phyloP scores from a whole-genome alignment of 2,329 filamentous ascomycete species.

The Phaeosphaeria sp. region DNA sequence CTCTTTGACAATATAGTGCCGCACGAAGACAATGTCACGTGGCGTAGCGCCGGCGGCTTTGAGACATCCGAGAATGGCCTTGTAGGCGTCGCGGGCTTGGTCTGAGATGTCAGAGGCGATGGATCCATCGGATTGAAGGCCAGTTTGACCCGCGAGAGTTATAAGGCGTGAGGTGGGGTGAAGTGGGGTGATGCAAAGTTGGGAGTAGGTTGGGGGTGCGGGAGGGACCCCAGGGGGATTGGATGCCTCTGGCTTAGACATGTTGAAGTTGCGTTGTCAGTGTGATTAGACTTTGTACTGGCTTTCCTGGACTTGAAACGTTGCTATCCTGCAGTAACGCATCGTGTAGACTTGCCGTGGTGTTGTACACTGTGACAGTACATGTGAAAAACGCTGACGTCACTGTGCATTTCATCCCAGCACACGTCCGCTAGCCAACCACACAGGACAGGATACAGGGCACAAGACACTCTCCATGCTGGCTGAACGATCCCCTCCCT shows the following conservation, averaged over 20 bases:
- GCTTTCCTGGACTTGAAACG: too few species aligned
- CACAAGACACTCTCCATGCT: neutral
- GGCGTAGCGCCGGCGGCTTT: constrained; percentile 41
- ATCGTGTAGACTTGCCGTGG: neutral
- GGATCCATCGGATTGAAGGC: constrained; percentile 17
- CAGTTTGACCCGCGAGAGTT: constrained; percentile 43
- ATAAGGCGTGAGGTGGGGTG: constrained; percentile 36
- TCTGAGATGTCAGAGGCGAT: constrained; percentile 24
- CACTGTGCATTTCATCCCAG: neutral
- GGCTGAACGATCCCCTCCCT: neutral
- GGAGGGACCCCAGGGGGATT: constrained; percentile 34
- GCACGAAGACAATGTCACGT: constrained; percentile 42
- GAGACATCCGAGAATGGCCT: constrained; percentile 32
- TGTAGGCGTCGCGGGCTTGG: constrained; percentile 40
- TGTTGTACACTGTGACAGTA: neutral
- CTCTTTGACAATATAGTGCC: constrained; percentile 46
- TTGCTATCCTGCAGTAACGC: neutral
- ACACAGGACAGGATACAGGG: neutral
- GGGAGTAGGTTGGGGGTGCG: constrained; percentile 39
- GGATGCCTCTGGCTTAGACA: constrained; percentile 35
- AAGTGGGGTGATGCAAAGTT: constrained; percentile 40
- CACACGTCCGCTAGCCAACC: neutral
- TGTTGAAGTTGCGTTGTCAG: too few species aligned
- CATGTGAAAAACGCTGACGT: neutral
- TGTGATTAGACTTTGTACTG: too few species aligned